Evolutionary conservation across 225 moss, liverwort and hornwort species (phyloP), one percentile per base, ranked within the genome.

Genomic region (Pseudisothecium myosuroides): DNA sequence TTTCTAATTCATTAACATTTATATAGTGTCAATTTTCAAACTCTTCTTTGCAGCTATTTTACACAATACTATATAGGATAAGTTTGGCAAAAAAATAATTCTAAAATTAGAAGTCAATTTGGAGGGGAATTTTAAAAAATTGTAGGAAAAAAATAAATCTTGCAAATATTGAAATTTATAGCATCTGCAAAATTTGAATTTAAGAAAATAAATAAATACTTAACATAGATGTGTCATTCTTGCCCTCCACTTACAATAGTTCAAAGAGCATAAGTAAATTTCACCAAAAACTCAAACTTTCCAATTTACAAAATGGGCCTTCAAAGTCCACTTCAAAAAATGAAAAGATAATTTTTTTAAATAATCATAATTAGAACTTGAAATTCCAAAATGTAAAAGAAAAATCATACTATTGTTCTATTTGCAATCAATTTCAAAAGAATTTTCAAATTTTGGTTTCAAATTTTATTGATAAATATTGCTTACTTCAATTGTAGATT

Each of bases 101-200:
- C 1, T 47, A 17, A 6, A 74, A 18, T 0, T 29, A 52, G 1
- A 22, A 1, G 8, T 19, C 21, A 22, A 21, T 6, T 76, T 32
- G 11, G 2, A 0, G 8, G 2, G 1, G 3, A 36, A 2, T 45
- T 19, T 2, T 8, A 32, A 34, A 76, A 10, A 34, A 74, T 6
- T 47, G 3, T 6, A 0, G 1, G 4, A 2, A 1, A 32, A 74
- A 50, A 11, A 32, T 18, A 0, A 49, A 22, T 14, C 8, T 32
- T 52, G 5, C 1, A 52, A 34, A 21, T 20, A 12, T 34, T 21
- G 5, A 76, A 52, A 76, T 8, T 52, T 34, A 13, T 34, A 52
- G 22, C 8, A 76, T 11, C 1, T 17, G 2, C 8, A 7, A 50
- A 19, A 20, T 7, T 50, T 32, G 2, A 34, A 8, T 20, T 32